Evolutionary conservation across 257 asterid species (phyloP).

Genomic region (Nicotiana paniculata): DNA sequence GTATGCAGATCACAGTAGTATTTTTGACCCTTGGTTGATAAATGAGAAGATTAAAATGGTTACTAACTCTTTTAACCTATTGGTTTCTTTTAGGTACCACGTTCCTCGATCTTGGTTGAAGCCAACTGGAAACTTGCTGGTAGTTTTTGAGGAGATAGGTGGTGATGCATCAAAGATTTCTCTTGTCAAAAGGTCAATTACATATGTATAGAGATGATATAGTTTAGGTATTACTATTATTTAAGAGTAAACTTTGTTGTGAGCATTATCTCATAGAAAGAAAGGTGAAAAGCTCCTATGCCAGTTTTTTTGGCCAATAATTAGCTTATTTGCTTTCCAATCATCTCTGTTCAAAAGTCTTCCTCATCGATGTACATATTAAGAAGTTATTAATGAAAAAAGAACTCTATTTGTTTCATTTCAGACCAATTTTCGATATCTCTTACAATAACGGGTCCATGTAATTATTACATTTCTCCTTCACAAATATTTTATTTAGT

Average conservation of each 20-base stretch:
- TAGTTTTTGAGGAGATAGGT: constrained; percentile 85
- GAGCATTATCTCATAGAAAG: neutral
- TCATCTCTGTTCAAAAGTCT: neutral
- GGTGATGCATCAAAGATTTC: constrained; percentile 84
- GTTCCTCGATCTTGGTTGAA: constrained; percentile 91
- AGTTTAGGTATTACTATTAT: neutral
- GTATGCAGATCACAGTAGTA: constrained; percentile 23
- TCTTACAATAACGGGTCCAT: neutral
- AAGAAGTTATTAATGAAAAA: neutral
- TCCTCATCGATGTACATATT: neutral
- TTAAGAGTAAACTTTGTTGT: neutral
- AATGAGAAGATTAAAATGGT: neutral
- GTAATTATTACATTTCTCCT: neutral
- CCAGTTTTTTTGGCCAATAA: neutral
- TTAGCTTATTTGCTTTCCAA: neutral
- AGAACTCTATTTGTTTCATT: neutral
- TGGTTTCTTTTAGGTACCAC: constrained; percentile 61
- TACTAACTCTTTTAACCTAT: neutral
- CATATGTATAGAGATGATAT: constrained; percentile 27
- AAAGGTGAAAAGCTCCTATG: neutral
- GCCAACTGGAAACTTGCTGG: constrained; percentile 52
- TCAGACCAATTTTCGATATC: neutral
- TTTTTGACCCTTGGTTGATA: neutral
- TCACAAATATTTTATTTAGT: too few species aligned
- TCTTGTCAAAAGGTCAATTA: constrained; percentile 56